Evolutionary conservation across 495 filamentous ascomycete genomes (phyloP), one percentile per base, ranked within the genome.

Genomic region (Aspergillus campestris): DNA sequence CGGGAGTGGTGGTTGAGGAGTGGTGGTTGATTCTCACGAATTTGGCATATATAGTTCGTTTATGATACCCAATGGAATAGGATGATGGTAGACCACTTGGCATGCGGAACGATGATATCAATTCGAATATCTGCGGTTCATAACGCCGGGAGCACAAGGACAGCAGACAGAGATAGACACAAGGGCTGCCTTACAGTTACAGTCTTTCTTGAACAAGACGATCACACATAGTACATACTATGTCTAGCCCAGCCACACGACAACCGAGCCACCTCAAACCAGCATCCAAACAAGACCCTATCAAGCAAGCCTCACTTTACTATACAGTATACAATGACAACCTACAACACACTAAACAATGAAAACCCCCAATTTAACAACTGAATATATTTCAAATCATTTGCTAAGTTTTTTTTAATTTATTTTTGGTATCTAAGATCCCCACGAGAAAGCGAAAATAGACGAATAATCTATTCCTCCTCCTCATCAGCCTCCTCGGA

Each of bases 401-500:
- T 39, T 38, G 18, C 31, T 38, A 41, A 33, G 43, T 51, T 50
- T 43, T 45, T 42, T 34, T 47, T 40, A 40, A 31, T 38, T 38
- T 29, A 14, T 28, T 42, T 31, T 33, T 34, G 12, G 18, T 24
- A 24, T 24, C 18, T 24, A 24, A 24, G 18, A 24, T 24, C 18
- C 18, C 18, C 18, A 24, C 4, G 18, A 24, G 18, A 24, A 24
- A 24, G 18, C 14, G 38, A 11, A 30, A 14, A 10, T 5, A 11
- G 31, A 46, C 30, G 33, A 53, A 38, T 41, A 47, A 56, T 78
- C 79, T 95, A 98, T 64, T 98, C 94, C 55, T 98, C 92, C 67
- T 98, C 92, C 55, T 98, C 92, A 53, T 97, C 92, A 49, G 73
- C 88, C 60, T 86, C 90, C 67, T 98, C 94, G 72, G 92, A 90